These are phyloP conservation scores for Penicillium expansum DNA, from an alignment of 2,329 filamentous ascomycete species.

Conservation along the genomic window DNA sequence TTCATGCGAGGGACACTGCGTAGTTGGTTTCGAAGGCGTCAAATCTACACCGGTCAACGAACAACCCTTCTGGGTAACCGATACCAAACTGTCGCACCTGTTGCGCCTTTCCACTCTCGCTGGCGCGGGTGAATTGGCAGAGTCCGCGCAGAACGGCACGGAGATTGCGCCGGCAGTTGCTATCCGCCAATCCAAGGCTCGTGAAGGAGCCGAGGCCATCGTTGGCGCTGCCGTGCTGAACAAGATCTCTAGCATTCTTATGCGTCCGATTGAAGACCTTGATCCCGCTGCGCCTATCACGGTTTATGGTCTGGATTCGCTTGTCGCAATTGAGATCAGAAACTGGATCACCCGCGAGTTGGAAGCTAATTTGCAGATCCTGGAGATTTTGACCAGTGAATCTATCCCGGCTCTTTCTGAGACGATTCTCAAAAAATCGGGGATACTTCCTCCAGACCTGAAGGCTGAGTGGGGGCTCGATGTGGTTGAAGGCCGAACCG, in stretches of 20 bases:
- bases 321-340: constrained; percentile 32
- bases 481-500: constrained; percentile 4
- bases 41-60: constrained; percentile 16
- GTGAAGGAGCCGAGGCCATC: constrained; percentile 9
- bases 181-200: constrained; percentile 14
- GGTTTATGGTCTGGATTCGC: constrained; percentile 30
- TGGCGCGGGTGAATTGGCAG: constrained; percentile 4
- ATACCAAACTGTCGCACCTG: constrained; percentile 20
- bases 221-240: constrained; percentile 12
- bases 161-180: constrained; percentile 18
- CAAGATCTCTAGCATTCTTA: constrained; percentile 24
- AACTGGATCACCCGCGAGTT: constrained; percentile 29
- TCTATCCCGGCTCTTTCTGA: constrained; percentile 22
- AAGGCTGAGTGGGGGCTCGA: constrained; percentile 20
- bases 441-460: constrained; percentile 13
- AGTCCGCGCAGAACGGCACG: constrained; percentile 4
- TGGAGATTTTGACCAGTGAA: constrained; percentile 28
- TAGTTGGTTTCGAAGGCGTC: constrained; percentile 22
- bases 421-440: constrained; percentile 25
- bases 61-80: constrained; percentile 23
- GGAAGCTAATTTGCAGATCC: constrained; percentile 23
- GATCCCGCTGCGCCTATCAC: constrained; percentile 18
- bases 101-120: constrained; percentile 23
- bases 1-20: constrained; percentile 21
- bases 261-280: constrained; percentile 23